These are phyloP conservation scores for Hemerocallis citrina DNA, from an alignment of 106 monocot genomes.

Conservation along the genomic window DNA sequence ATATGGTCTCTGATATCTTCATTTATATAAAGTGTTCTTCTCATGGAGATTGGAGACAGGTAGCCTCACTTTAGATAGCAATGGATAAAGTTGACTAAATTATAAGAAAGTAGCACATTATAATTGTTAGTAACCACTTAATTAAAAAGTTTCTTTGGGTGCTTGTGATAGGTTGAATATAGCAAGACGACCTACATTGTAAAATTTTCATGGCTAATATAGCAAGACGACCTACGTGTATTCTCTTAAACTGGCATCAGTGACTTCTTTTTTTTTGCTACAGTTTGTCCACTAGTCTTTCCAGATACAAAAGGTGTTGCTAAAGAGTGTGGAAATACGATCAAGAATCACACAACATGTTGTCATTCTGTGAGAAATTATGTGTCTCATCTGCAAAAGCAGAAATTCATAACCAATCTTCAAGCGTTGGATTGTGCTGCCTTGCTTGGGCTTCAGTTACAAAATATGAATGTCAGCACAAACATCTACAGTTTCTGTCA, in stretches of 20 bases:
- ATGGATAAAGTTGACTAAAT: neutral
- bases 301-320: slow-evolving; percentile 55
- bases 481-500: slow-evolving; percentile 74
- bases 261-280: slow-evolving; percentile 5
- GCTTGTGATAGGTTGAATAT: no score
- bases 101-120: neutral
- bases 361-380: slow-evolving; percentile 73
- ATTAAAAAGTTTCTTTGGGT: no score
- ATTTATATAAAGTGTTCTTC: neutral
- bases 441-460: slow-evolving; percentile 61
- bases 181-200: no score
- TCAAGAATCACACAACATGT: slow-evolving; percentile 59
- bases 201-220: no score
- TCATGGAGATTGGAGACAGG: neutral
- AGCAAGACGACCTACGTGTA: no score
- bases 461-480: slow-evolving; percentile 67
- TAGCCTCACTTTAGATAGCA: neutral
- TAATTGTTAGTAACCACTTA: no score
- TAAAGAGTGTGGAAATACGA: slow-evolving; percentile 41
- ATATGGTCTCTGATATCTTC: neutral
- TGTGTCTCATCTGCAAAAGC: slow-evolving; percentile 84
- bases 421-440: slow-evolving; percentile 90
- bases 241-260: neutral
- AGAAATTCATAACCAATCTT: slow-evolving; percentile 95
- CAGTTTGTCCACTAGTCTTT: slow-evolving; percentile 85